phyloP scores from a whole-genome alignment of 768 basidiomycete genomes.

The Agaricus subrufescens region DNA sequence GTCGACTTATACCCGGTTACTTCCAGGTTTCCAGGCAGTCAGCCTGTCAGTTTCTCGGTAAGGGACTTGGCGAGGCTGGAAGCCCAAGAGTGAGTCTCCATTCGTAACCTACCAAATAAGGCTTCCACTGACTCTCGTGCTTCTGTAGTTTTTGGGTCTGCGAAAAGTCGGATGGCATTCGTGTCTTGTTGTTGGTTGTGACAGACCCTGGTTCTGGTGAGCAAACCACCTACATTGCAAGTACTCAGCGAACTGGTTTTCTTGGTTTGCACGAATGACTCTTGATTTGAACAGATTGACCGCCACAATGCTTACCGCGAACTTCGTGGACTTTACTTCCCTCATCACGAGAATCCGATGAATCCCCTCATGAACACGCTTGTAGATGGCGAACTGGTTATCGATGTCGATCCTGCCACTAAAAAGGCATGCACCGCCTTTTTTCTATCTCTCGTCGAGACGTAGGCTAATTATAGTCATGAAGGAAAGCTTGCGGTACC shows the following conservation, averaged over 20 bases:
- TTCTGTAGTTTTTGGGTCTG: conserved; percentile 91
- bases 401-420: conserved; percentile 79
- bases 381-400: conserved; percentile 90
- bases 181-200: conserved; percentile 80
- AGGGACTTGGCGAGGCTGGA: conserved; percentile 74
- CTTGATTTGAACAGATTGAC: conserved; percentile 64
- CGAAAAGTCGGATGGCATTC: conserved; percentile 96
- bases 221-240: conserved; percentile 73
- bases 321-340: conserved; percentile 79
- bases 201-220: conserved; percentile 46
- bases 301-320: conserved; percentile 84
- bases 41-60: conserved; percentile 85
- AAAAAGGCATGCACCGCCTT: conserved; percentile 47
- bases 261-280: background rate
- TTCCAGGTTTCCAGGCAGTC: conserved; percentile 88
- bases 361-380: conserved; percentile 74
- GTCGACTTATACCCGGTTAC: conserved; percentile 11
- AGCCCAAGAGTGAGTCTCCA: conserved; percentile 64
- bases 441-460: background rate
- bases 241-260: conserved; percentile 19
- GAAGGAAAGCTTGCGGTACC: conserved; percentile 76
- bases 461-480: conserved; percentile 4
- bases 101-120: background rate
- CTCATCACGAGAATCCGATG: conserved; percentile 72
- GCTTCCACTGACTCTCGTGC: background rate